phyloP scores from a whole-genome alignment of 2,329 filamentous ascomycete species.

The Sporothrix pseudoabietina region DNA sequence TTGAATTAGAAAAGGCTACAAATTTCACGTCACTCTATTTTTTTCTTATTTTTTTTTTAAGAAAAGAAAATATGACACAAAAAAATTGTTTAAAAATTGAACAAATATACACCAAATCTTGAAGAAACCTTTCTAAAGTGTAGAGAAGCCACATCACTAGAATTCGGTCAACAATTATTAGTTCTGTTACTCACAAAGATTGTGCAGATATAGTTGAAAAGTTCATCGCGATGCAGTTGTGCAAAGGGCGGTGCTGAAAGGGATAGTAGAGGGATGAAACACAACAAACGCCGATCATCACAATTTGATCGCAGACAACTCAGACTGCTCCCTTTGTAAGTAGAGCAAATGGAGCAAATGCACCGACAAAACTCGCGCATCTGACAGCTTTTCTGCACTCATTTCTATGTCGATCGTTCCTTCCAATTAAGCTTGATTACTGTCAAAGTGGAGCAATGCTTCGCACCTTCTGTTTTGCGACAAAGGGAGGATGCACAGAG shows the following conservation, averaged over 20 bases:
- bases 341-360: neutral
- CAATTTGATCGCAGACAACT: conserved; percentile 1
- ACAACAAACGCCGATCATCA: neutral
- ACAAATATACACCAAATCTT: too few species aligned
- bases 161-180: too few species aligned
- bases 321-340: neutral
- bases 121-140: too few species aligned
- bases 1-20: too few species aligned
- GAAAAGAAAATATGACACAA: too few species aligned
- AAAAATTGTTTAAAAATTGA: neutral
- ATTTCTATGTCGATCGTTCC: neutral
- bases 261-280: neutral
- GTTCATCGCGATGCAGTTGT: neutral
- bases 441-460: neutral
- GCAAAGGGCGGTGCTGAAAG: neutral
- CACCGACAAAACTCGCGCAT: neutral
- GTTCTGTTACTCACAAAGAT: neutral
- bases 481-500: neutral
- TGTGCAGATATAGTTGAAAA: too few species aligned
- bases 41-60: neutral
- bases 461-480: conserved; percentile 22
- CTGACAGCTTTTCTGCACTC: neutral
- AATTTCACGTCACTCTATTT: too few species aligned
- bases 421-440: conserved; percentile 9
- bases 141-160: too few species aligned